Base-by-base conservation (phyloP, 106 monocot genomes). In the Acanthochlamys bracteata region DNA sequence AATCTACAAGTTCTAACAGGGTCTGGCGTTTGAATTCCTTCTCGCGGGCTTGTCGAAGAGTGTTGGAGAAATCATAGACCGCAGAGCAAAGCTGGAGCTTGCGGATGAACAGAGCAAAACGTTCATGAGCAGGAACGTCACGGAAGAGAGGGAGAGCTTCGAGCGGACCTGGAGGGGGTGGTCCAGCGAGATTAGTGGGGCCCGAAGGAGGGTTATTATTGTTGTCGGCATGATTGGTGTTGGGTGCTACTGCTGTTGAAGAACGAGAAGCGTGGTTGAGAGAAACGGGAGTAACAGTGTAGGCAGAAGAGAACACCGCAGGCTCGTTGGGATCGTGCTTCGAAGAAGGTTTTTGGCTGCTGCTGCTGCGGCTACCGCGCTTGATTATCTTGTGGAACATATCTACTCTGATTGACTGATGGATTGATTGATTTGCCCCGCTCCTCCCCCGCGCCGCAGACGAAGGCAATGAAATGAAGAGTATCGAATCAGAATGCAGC, bases 11-110 rank as follows among this genome's bases (percentile, higher is more conserved):
- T 70, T 79, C 79, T 19, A 66, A 42, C 33, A 79, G 74, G 47
- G 74, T 79, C 66, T 79, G 78, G 27, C 78, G 78, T 59, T 78
- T 78, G 52, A 69, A 64, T 60, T 78, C 78, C 65, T 78, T 78
- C 78, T 78, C 78, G 22, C 78, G 73, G 11, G 73, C 69, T 42
- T 27, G 51, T 21, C 57, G 43, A 49, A 73, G 59, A 33, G 68
- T 41, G 59, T 78, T 73, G 69, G 78, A 78, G 64, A 78, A 78
- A 19, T 78, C 79, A 55, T 69, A 74, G n/a, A 66, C 46, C 39
- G 54, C 51, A 22, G 74, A 55, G 61, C 79, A 79, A 70, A 79
- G 65, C 74, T 74, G 79, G 57, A 79, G 79, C 66, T 79, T 79
- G n/a, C 74, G 74, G 46, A 71, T 53, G 61, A 74, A 79, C 46